Conservation (phyloP, 257 asterid species). For the Misopates orontium region DNA sequence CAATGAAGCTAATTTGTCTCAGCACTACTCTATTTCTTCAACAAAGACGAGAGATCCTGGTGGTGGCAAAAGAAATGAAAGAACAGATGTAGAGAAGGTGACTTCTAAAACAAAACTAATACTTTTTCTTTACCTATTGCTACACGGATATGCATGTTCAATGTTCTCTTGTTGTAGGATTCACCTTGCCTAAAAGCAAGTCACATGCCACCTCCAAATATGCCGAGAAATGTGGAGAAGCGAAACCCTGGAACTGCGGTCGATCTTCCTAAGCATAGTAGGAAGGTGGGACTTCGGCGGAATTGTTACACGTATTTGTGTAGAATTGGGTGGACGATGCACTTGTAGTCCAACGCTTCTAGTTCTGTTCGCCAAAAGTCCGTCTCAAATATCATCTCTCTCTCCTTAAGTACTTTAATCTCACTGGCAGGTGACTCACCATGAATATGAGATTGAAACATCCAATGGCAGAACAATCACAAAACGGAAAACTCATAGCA, state of each 20-base stretch:
- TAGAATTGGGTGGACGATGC: constrained; percentile 12
- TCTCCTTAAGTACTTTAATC: constrained; percentile 22
- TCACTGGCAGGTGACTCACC: constrained; percentile 74
- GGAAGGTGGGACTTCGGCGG: constrained; percentile 61
- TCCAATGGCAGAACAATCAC: constrained; percentile 87
- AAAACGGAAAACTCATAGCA: constrained; percentile 81
- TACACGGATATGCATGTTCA: constrained; percentile 24
- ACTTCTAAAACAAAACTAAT: constrained; percentile 24
- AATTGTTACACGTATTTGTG: constrained; percentile 19
- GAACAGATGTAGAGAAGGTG: constrained; percentile 64
- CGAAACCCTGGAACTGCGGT: constrained; percentile 47
- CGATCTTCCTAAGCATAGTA: constrained; percentile 71
- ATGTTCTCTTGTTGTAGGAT: constrained; percentile 40
- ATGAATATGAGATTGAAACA: constrained; percentile 93
- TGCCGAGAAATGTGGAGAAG: constrained; percentile 70
- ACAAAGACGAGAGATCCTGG: constrained; percentile 61
- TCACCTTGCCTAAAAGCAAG: constrained; percentile 51
- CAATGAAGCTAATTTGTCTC: constrained; percentile 29
- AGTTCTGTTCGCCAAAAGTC: constrained; percentile 10
- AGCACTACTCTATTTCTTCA: constrained; percentile 59
- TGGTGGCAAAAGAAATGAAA: constrained; percentile 43
- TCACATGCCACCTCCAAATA: constrained; percentile 73
- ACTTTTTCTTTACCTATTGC: constrained; percentile 19
- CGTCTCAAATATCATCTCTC: constrained; percentile 19
- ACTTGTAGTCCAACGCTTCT: constrained; percentile 2